A percentile compares a stretch with the other conserved stretches of the same genome.
phyloP scores from a whole-genome alignment of 352 stramenopile genomes.

The Thalassiosira livingstoniorum region DNA sequence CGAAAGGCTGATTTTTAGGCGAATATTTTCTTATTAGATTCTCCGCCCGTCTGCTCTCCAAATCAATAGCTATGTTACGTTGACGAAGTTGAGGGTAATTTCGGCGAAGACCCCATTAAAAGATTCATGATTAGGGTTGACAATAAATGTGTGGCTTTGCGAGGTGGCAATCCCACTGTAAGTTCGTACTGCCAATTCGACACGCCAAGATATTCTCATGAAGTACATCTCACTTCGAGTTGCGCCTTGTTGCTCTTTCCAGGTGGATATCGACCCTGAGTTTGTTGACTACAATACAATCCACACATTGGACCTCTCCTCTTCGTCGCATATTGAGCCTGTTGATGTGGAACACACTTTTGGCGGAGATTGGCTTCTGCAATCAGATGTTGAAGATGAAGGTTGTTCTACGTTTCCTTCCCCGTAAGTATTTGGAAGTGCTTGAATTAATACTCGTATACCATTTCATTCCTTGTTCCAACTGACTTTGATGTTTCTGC shows the following conservation, averaged over 20 bases:
- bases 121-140: constrained; percentile 25
- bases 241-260: too few relatives aligned
- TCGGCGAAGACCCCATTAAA: background rate
- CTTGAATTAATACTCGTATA: too few relatives aligned
- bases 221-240: too few relatives aligned
- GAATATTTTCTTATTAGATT: too few relatives aligned
- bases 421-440: too few relatives aligned
- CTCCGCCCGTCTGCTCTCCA: too few relatives aligned
- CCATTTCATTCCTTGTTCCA: too few relatives aligned
- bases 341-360: constrained; percentile 43
- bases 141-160: constrained; percentile 22
- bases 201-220: too few relatives aligned
- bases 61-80: constrained; percentile 25
- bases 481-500: too few relatives aligned
- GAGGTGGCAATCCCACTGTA: constrained; percentile 40
- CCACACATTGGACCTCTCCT: constrained; percentile 31
- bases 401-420: constrained; percentile 30
- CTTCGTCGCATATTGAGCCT: background rate
- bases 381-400: constrained; percentile 7
- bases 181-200: too few relatives aligned
- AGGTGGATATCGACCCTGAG: constrained; percentile 33
- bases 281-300: constrained; percentile 21
- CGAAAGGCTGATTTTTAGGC: too few relatives aligned
- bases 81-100: constrained; percentile 34
- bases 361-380: constrained; percentile 31